Evolutionary conservation across 208 protist genomes (phyloP).

Genomic region (Trypanosoma cruzi): DNA sequence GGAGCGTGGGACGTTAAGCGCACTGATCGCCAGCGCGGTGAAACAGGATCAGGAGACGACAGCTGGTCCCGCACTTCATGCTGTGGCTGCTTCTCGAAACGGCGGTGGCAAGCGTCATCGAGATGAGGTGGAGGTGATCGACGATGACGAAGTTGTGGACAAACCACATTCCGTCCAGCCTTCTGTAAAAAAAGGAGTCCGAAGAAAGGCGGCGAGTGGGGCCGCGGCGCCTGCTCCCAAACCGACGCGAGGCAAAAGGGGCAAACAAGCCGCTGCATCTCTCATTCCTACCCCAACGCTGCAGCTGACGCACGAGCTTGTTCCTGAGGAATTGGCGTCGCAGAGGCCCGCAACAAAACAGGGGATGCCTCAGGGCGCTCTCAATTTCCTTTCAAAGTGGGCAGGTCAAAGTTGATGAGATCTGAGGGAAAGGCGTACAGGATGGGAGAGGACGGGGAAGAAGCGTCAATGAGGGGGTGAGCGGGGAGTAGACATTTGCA

Average conservation of each 20-base stretch:
- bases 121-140: constrained; percentile 4
- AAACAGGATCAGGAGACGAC: neutral
- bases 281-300: constrained; percentile 7
- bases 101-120: neutral
- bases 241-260: constrained; percentile 10
- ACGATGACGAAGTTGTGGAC: neutral
- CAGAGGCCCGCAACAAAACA: neutral
- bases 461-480: no score
- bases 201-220: neutral
- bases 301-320: constrained; percentile 18
- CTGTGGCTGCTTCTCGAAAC: neutral
- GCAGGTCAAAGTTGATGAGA: constrained; percentile 15
- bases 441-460: no score
- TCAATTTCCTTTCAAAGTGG: constrained; percentile 17
- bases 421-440: constrained; percentile 1
- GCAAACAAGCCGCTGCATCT: constrained; percentile 3
- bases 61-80: neutral
- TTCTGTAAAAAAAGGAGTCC: no score
- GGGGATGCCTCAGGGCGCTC: neutral
- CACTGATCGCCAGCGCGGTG: constrained; percentile 27
- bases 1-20: constrained; percentile 36
- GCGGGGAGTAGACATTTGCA: no score
- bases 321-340: constrained; percentile 12
- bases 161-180: neutral
- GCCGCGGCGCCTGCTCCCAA: neutral